Evolutionary conservation across 2,329 filamentous ascomycete genomes (phyloP), one percentile per base, ranked within the genome.

Genomic region (Proliferodiscus dingleyae): DNA sequence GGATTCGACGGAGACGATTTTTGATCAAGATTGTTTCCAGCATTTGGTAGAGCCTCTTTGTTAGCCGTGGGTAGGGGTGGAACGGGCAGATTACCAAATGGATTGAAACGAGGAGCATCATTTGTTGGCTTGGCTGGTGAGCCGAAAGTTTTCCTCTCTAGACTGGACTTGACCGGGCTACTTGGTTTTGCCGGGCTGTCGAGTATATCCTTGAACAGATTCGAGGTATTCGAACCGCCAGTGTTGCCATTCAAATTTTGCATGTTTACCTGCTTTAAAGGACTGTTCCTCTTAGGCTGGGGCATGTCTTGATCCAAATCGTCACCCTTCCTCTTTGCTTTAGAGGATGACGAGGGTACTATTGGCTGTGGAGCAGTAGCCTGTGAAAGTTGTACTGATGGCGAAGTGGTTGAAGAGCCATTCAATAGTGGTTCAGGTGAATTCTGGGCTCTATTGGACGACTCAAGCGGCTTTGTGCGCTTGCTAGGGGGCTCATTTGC

Each of bases 311-410:
- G 59, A 16, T 37, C 59, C 3, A 64, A 51, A 19, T 55, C 46
- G 15, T 61, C 58, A 7, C 61, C 61, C 43, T 60, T 63, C 45
- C 62, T 53, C 55, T 64, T 64, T 11, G 50, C 46, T 26, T 58
- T 62, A 3, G 50, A 37, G 30, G 51, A 33, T 3, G 43, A 26
- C 29, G 49, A 18, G 7, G 44, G 37, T 11, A 46, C n/a, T 24
- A 23, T 22, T n/a, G 19, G 22, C 2, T 24, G 29, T 30, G 24
- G 38, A 23, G 10, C 9, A 23, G 29, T 16, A 13, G 38, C 11
- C 18, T 41, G 43, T 2, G 36, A 28, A 19, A 30, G 5, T 15
- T 34, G 28, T 15, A 36, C 22, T 4, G 28, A 13, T 9, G 41
- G 36, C 5, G 50, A 43, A 37, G 41, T 13, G 6, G 21, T 23